Evolutionary conservation across 2,329 filamentous ascomycete genomes (phyloP), one percentile per base, ranked within the genome.

Genomic region (Setomelanomma holmii): DNA sequence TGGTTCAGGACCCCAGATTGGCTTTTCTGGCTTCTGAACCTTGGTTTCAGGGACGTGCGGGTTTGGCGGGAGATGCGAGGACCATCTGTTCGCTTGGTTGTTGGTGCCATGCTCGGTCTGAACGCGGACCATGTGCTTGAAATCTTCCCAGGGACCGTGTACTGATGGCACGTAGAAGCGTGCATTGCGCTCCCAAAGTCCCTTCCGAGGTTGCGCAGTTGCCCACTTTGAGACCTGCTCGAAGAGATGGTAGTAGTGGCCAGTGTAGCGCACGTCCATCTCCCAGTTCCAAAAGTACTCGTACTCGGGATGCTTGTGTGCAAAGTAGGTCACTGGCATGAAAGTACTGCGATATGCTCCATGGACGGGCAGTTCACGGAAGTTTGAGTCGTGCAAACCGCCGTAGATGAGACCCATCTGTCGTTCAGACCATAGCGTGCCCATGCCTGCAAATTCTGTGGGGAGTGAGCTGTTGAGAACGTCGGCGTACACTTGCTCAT

Each of bases 231-330:
- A 81, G 11, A 91, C 79, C 38, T 86, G 83, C 56, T 88, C 81
- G 58, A 93, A 87, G 12, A 93, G 82, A 67, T 93, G 88, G 74
- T 92, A 92, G 78, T 90, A 93, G 75, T 96, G 91, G 30, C 92
- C 91, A 0, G 89, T 95, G 73, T 96, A 96, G 23, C 91, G 87
- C 39, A 93, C 86, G 67, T 96, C 92, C 88, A 96, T 93, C 74
- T 96, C 92, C 90, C 92, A 96, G 61, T 96, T 90, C 92, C 92
- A 96, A 75, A 92, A 91, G 76, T 87, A 90, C 41, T 96, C 91
- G 68, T 93, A 96, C 72, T 96, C 92, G 1, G 90, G 89, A 74
- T 96, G 92, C 65, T 86, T 84, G 68, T 93, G 87, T 5, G 93
- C 90, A 72, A 98, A 98, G 74, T 93, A 90, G 69, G 97, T 93